A percentile compares a stretch with the other conserved stretches of the same genome.
Conservation (phyloP, 768 basidiomycete species). For the Suillus subaureus region DNA sequence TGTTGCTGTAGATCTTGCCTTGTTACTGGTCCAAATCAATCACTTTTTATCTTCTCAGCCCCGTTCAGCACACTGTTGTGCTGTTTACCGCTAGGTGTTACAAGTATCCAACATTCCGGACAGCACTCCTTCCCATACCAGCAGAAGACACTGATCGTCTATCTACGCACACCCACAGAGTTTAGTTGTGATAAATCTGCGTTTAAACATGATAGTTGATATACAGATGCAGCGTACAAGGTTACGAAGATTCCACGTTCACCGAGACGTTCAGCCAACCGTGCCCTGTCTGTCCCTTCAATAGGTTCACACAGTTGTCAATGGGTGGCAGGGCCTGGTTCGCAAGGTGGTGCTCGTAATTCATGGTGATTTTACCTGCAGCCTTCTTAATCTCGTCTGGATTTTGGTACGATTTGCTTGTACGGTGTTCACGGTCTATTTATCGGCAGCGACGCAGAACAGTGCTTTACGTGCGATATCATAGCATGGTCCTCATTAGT, state of each 20-base stretch:
- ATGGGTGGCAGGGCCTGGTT: conserved; percentile 94
- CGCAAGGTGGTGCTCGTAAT: conserved; percentile 89
- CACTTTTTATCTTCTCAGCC: background rate
- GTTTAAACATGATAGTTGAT: background rate
- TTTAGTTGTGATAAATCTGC: background rate
- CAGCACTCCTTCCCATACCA: background rate
- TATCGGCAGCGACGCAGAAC: conserved; percentile 81
- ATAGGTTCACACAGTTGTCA: conserved; percentile 96
- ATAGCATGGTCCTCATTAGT: background rate
- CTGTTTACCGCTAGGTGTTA: background rate
- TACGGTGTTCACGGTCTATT: conserved; percentile 66
- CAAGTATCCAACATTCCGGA: background rate
- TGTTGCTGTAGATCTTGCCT: background rate
- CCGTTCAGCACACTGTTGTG: background rate
- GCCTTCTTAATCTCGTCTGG: conserved; percentile 87
- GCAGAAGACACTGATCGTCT: background rate
- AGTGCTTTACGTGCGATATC: conserved; percentile 34
- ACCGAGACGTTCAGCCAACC: too few relatives aligned
- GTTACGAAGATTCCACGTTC: background rate
- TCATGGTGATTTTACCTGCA: conserved; percentile 66
- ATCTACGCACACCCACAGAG: background rate
- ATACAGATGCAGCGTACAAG: background rate
- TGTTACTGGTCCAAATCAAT: background rate
- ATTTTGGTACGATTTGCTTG: conserved; percentile 91
- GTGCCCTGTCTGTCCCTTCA: conserved; percentile 64